Percentiles rank a stretch among this genome's conserved stretches.
Conservation (phyloP, 108 stramenopile species). For the Skeletonema grethae region DNA sequence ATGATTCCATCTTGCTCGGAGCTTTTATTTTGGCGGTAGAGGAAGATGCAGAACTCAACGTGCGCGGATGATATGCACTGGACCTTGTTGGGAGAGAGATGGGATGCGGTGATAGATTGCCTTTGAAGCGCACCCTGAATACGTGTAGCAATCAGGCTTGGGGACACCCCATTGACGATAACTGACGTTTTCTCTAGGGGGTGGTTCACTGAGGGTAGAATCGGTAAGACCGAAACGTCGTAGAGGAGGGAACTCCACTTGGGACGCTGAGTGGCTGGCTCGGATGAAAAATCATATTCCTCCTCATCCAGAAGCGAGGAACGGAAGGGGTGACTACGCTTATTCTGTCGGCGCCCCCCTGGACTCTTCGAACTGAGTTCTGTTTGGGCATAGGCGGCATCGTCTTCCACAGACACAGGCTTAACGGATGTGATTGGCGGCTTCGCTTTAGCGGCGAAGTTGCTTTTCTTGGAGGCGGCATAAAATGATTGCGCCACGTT, state of each 20-base stretch:
- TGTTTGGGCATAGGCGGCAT: neutral
- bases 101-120: constrained; percentile 67
- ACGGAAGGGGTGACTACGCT: neutral
- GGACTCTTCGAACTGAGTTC: neutral
- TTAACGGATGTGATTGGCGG: neutral
- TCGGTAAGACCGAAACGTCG: constrained; percentile 23
- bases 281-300: neutral
- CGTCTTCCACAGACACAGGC: neutral
- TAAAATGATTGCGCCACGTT: neutral
- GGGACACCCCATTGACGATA: constrained; percentile 47
- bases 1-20: constrained; percentile 60
- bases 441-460: neutral
- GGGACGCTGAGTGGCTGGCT: neutral
- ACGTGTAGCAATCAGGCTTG: constrained; percentile 43
- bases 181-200: constrained; percentile 64
- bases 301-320: neutral
- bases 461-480: neutral
- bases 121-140: constrained; percentile 59
- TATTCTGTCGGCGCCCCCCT: neutral
- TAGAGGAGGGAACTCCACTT: neutral
- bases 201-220: constrained; percentile 56
- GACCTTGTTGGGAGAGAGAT: constrained; percentile 59
- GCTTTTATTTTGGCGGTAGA: constrained; percentile 56
- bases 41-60: constrained; percentile 71
- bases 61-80: constrained; percentile 55